Conservation (phyloP, 148 eudicot genomes). For the Cornus suecica region DNA sequence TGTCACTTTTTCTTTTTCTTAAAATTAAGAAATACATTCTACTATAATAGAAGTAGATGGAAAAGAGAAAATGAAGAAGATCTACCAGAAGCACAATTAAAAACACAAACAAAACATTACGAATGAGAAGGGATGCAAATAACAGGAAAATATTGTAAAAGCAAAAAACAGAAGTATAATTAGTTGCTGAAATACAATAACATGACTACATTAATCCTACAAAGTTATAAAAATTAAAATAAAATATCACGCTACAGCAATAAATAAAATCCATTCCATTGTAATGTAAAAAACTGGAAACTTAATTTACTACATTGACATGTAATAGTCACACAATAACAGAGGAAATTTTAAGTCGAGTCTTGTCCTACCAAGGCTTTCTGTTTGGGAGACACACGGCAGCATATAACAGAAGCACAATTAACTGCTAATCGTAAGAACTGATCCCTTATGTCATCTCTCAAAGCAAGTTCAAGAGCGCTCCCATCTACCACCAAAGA, state of each 20-base stretch:
- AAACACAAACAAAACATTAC: no score
- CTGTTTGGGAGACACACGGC: slow-evolving; percentile 49
- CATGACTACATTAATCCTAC: no score
- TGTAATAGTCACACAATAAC: background rate
- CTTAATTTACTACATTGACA: background rate
- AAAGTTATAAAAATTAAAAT: no score
- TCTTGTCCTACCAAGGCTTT: slow-evolving; percentile 36
- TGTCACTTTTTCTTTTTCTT: no score
- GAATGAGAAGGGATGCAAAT: background rate
- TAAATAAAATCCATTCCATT: background rate
- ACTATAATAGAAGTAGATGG: background rate
- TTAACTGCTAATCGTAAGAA: slow-evolving; percentile 37
- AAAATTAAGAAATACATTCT: background rate
- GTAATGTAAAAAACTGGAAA: no score
- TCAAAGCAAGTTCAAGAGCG: slow-evolving; percentile 33
- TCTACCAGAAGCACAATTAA: background rate
- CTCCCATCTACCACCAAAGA: slow-evolving; percentile 46
- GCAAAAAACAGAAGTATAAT: no score
- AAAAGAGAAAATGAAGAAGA: background rate
- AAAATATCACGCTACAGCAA: background rate
- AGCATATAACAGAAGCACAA: slow-evolving; percentile 46
- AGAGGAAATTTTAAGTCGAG: background rate
- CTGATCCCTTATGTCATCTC: slow-evolving; percentile 17
- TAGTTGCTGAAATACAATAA: no score
- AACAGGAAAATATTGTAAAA: background rate